Base-by-base conservation (phyloP, 306 rosid genomes). In the Begonia fuchsioides region DNA sequence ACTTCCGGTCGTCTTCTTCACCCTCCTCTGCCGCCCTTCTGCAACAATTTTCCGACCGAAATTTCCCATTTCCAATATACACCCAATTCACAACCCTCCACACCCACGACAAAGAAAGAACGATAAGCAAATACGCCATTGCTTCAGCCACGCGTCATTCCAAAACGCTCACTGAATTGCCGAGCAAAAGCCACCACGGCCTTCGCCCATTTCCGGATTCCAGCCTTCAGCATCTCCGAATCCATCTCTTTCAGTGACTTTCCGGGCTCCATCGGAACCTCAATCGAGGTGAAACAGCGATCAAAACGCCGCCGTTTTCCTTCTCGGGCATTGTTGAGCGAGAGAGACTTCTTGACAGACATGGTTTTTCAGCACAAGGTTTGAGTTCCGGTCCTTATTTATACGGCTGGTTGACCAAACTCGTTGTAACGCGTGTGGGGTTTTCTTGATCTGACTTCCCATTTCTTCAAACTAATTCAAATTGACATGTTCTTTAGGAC, bases 161-260 rank as follows among this genome's bases (percentile, higher is more conserved):
- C 82, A 12, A 85, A 69, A 20, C 73, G 68, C 39, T 52, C 72
- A 52, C 93, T 82, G 7, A 85, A 79, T 71, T 85, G 94, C 15
- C 95, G 79, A n/a, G 94, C 98, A 55, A 81, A 90, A 3, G 81
- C 65, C 44, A 75, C 95, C 11, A 90, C 96, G 19, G 85, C 87
- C 70, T 85, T 90, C 11, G 98, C 98, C 98, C 98, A 90, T 48
- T 68, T 85, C 62, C 16, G 71, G 71, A 90, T 85, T 49, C 75
- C 83, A 60, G 54, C 32, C 68, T 90, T 85, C 81, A 90, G 44
- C 74, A 80, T 85, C 64, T 47, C 59, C 3, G 94, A 72, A 72
- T 90, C 87, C 94, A 79, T 81, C 11, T 85, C 83, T 48, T 77
- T 65, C 32, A 90, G 60, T 26, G 76, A 32, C 71, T 85, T 85